Evolutionary conservation across 1,284 basidiomycete species (phyloP).

Genomic region (Naganishia sp.): DNA sequence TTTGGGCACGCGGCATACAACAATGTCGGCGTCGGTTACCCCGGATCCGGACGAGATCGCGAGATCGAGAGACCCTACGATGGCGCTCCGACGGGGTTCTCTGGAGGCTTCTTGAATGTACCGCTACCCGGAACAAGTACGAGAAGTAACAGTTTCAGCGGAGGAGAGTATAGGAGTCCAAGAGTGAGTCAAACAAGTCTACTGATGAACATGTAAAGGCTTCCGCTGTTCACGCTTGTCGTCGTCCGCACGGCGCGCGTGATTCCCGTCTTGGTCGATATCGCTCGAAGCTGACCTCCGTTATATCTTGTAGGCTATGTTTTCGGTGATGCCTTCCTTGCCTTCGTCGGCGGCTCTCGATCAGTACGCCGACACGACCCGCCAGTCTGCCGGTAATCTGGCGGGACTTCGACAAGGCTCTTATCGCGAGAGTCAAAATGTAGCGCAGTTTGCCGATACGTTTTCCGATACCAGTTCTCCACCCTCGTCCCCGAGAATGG

Average conservation of each 20-base stretch:
- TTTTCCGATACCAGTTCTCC: conserved; percentile 31
- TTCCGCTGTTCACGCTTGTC: not conserved
- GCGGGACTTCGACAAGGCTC: not conserved
- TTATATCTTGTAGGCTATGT: not conserved
- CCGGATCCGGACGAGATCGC: conserved; percentile 3
- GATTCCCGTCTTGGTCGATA: too few species aligned
- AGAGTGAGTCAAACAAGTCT: conserved; percentile 11
- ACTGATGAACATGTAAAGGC: not conserved
- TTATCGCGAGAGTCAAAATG: not conserved
- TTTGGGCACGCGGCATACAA: not conserved
- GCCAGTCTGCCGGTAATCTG: not conserved
- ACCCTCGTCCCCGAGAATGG: conserved; percentile 26
- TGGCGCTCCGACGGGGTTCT: conserved; percentile 21
- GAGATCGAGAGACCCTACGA: conserved; percentile 15
- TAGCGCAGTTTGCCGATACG: conserved; percentile 18
- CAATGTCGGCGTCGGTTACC: conserved; percentile 4
- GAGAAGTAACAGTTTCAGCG: conserved; percentile 26
- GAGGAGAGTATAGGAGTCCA: conserved; percentile 15
- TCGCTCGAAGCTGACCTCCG: not conserved
- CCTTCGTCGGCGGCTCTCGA: conserved; percentile 8
- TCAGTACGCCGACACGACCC: conserved; percentile 5
- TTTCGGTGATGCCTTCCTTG: conserved; percentile 12
- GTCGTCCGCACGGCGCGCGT: not conserved
- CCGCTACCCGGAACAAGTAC: conserved; percentile 20
- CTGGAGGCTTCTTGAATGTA: conserved; percentile 16